Evolutionary conservation across 345 rosid species (phyloP).

Genomic region (Ceriops decandra): DNA sequence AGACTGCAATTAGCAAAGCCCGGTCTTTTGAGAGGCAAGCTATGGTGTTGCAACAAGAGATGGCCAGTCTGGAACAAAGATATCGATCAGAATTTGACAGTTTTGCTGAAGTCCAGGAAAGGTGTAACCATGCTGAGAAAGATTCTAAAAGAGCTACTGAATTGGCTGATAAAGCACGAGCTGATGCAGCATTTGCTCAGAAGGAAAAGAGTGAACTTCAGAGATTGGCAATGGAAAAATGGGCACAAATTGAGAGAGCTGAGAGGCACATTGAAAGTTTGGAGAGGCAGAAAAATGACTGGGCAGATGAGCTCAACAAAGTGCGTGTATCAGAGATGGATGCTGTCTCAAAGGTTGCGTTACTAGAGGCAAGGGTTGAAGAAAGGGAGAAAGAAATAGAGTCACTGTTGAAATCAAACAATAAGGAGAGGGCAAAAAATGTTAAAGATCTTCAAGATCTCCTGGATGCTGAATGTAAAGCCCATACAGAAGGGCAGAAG

Average conservation of each 20-base stretch:
- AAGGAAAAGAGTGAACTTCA: slow-evolving; percentile 78
- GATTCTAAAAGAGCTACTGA: slow-evolving; percentile 90
- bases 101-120: slow-evolving; percentile 77
- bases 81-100: slow-evolving; percentile 74
- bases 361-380: slow-evolving; percentile 81
- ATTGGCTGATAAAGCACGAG: slow-evolving; percentile 77
- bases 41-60: slow-evolving; percentile 79
- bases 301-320: slow-evolving; percentile 55
- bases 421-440: slow-evolving; percentile 70
- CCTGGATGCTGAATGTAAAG: slow-evolving; percentile 76
- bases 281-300: slow-evolving; percentile 65
- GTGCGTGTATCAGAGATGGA: slow-evolving; percentile 63
- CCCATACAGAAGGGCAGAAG: slow-evolving; percentile 77
- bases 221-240: slow-evolving; percentile 83
- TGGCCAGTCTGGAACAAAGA: slow-evolving; percentile 71
- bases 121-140: slow-evolving; percentile 76
- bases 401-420: slow-evolving; percentile 60
- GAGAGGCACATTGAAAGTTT: slow-evolving; percentile 77
- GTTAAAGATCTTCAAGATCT: slow-evolving; percentile 80
- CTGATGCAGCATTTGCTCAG: slow-evolving; percentile 75
- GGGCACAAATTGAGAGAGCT: slow-evolving; percentile 73
- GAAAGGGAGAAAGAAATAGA: slow-evolving; percentile 97
- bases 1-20: slow-evolving; percentile 62
- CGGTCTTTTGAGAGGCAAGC: slow-evolving; percentile 77
- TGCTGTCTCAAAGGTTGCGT: slow-evolving; percentile 59